phyloP scores from a whole-genome alignment of 2,329 filamentous ascomycete species.

The Cordyceps cateniannulata region DNA sequence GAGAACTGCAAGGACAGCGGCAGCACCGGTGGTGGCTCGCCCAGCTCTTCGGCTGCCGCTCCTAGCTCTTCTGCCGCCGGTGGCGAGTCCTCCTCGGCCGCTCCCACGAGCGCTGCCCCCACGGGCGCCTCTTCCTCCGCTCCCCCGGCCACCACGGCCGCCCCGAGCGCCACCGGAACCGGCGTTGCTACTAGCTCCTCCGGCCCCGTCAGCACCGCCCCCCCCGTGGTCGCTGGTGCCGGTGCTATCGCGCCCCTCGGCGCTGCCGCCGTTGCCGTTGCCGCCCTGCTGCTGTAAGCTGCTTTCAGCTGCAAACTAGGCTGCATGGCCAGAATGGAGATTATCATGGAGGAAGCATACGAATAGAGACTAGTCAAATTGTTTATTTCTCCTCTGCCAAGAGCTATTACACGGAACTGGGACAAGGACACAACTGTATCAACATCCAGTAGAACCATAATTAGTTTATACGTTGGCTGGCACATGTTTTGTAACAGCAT shows the following conservation, averaged over 20 bases:
- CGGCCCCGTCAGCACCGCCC: background rate
- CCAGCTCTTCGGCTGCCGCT: background rate
- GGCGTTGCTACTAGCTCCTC: background rate
- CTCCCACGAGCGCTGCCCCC: background rate
- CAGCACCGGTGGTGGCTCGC: background rate
- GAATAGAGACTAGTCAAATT: background rate
- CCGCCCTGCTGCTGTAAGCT: conserved; percentile 4
- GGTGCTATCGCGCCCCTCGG: conserved; percentile 6
- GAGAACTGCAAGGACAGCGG: conserved; percentile 18
- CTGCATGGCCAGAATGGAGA: background rate
- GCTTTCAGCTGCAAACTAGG: background rate
- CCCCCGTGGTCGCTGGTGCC: conserved; percentile 5
- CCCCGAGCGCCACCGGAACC: background rate
- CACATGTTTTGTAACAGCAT: background rate
- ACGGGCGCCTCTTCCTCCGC: background rate
- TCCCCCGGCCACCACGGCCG: background rate
- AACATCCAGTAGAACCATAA: background rate
- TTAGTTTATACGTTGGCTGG: background rate
- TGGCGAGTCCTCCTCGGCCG: background rate
- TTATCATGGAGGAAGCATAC: background rate
- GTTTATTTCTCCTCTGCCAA: background rate
- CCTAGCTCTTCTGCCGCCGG: background rate
- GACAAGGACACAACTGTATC: conserved; percentile 2
- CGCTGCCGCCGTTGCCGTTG: background rate
- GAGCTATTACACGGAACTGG: background rate